These are phyloP conservation scores for Pseudonitzschia pungens DNA, from an alignment of 108 stramenopile genomes.

Conservation along the genomic window DNA sequence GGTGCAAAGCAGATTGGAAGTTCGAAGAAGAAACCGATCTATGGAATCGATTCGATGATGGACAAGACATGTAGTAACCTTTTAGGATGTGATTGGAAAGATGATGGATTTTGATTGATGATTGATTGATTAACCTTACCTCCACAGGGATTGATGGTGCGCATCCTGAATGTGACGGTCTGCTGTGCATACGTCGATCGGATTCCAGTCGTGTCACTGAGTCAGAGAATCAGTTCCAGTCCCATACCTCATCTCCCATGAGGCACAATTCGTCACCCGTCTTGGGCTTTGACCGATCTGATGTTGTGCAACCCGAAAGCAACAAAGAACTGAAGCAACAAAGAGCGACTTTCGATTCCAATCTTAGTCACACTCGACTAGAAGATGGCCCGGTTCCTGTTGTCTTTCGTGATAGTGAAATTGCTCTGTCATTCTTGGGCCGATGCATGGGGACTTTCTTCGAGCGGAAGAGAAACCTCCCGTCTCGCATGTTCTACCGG, in stretches of 20 bases:
- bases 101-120: background rate
- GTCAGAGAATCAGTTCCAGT: background rate
- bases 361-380: background rate
- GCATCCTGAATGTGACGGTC: constrained; percentile 3
- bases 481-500: background rate
- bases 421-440: background rate
- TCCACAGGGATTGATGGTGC: no score
- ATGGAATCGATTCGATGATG: no score
- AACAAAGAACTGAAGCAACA: no score
- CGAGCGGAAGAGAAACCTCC: background rate
- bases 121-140: background rate
- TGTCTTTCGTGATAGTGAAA: background rate
- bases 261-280: no score
- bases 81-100: no score
- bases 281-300: no score
- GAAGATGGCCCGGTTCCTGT: background rate
- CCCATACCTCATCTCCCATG: background rate
- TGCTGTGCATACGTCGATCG: background rate
- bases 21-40: no score
- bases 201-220: background rate
- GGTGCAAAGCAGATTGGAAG: no score
- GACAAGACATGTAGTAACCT: no score
- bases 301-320: no score
- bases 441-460: background rate
- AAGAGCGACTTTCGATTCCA: background rate